A percentile compares a stretch with the other conserved stretches of the same genome.
These are phyloP conservation scores for Solanum pinnatisectum DNA, from an alignment of 257 asterid species.

Conservation along the genomic window DNA sequence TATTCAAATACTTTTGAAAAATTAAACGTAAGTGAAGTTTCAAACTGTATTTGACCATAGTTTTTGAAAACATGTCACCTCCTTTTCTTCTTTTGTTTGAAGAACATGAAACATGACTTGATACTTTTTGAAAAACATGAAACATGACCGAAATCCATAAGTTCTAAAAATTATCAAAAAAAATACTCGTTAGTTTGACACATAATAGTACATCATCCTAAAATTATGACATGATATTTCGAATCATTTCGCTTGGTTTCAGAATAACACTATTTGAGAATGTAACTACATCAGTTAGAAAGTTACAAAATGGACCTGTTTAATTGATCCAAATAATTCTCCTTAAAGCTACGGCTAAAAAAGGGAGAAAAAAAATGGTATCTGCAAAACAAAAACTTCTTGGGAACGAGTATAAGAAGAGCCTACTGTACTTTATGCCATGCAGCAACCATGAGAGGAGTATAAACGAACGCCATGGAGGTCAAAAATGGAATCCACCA, in stretches of 20 bases:
- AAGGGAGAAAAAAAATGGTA: not conserved
- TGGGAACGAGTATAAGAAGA: not conserved
- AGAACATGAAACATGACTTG: not conserved
- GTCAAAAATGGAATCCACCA: slow-evolving; percentile 64
- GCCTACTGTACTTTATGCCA: not conserved
- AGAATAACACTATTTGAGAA: not conserved
- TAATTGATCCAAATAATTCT: not conserved
- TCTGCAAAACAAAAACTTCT: not conserved
- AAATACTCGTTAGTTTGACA: not conserved
- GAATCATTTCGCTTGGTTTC: not conserved
- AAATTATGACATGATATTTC: too few relatives aligned
- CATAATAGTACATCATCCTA: not conserved
- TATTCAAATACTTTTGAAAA: too few relatives aligned
- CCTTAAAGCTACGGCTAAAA: not conserved
- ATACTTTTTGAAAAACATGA: too few relatives aligned
- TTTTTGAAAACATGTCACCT: not conserved
- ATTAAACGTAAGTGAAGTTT: too few relatives aligned
- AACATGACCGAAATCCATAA: not conserved
- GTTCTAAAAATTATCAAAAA: too few relatives aligned
- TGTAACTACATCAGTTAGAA: not conserved
- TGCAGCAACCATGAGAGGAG: not conserved
- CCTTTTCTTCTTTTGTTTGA: not conserved
- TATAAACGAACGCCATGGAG: not conserved
- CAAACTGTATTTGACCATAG: too few relatives aligned
- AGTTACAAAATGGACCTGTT: not conserved